Evolutionary conservation across 305 asterid genomes (phyloP), one percentile per base, ranked within the genome.

Genomic region (Fraxinus ornus): DNA sequence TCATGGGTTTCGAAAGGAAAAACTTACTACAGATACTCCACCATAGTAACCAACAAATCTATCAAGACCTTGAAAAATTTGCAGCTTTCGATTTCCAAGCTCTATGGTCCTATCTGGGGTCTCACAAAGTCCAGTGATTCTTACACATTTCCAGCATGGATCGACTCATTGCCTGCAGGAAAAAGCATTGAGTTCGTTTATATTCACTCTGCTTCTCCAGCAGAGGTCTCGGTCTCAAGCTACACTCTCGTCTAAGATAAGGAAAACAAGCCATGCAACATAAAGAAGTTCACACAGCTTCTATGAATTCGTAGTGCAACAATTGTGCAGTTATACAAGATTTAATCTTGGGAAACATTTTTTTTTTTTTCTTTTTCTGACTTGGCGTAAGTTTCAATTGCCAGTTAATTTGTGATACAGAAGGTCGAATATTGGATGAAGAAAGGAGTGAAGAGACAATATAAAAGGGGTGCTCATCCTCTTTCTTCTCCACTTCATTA

Each of bases 361-460:
- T 28, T 6, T 17, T 52, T 52, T 62, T 6, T 4, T 52, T 49
- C 26, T 72, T 35, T 41, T 32, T 57, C 66, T 47, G 68, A 79
- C 77, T 80, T 83, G 62, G 77, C 26, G 22, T 17, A 78, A 73
- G 84, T 85, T 88, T 89, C 66, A 49, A 76, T 85, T 84, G 36
- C 79, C 57, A 52, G 93, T 88, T 90, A 91, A 88, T 89, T 92
- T 89, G 92, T 83, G 88, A 81, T 84, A 36, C 75, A 75, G 84
- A 83, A 84, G 92, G 85, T 86, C 76, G 88, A 85, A 70, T 82
- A 84, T 76, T 1, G 92, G 93, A 84, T 26, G 90, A 85, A 90
- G 98, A 92, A 92, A 93, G 95, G 97, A 93, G 99, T 81, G 99
- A 96, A 87, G 98, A 89, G 99, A 93, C 94, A 71, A 87, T 84